A percentile compares a stretch with the other conserved stretches of the same genome.
phyloP scores from a whole-genome alignment of 192 early-diverging fungal genomes.

The Podochytrium sp. region DNA sequence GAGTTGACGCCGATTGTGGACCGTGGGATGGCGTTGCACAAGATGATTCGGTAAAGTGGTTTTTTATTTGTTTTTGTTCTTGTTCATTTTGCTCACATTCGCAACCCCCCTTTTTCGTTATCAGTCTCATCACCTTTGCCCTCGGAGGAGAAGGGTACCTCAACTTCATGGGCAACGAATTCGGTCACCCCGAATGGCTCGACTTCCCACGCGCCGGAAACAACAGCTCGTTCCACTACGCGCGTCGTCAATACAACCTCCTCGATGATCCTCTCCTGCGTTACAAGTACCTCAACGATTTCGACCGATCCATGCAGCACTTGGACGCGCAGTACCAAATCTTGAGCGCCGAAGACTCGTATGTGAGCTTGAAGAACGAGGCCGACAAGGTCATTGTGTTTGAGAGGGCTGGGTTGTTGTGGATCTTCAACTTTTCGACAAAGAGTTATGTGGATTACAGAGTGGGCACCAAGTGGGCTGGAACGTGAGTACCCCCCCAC shows the following conservation, averaged over 20 bases:
- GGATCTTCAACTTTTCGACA: slow-evolving; percentile 93
- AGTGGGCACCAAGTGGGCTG: slow-evolving; percentile 72
- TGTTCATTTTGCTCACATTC: neutral
- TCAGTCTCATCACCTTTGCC: slow-evolving; percentile 78
- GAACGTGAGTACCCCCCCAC: slow-evolving; percentile 48
- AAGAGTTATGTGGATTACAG: slow-evolving; percentile 87
- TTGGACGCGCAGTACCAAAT: slow-evolving; percentile 75
- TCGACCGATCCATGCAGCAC: slow-evolving; percentile 83
- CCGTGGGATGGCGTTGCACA: slow-evolving; percentile 92
- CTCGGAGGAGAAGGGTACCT: slow-evolving; percentile 97
- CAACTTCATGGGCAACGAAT: slow-evolving; percentile 97
- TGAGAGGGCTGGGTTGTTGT: slow-evolving; percentile 87
- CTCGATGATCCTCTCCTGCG: slow-evolving; percentile 85
- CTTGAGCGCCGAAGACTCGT: slow-evolving; percentile 48
- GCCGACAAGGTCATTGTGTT: slow-evolving; percentile 91
- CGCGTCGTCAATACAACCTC: slow-evolving; percentile 94
- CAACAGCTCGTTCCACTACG: slow-evolving; percentile 79
- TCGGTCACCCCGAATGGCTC: slow-evolving; percentile 99
- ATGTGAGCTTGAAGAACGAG: slow-evolving; percentile 87
- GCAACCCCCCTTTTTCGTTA: neutral
- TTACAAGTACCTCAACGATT: slow-evolving; percentile 92
- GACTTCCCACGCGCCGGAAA: slow-evolving; percentile 97
- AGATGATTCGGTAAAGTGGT: slow-evolving; percentile 78
- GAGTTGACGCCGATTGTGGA: slow-evolving; percentile 88
- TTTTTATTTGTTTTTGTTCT: neutral